Base-by-base conservation (phyloP, 352 stramenopile species). In the Phytophthora melonis region DNA sequence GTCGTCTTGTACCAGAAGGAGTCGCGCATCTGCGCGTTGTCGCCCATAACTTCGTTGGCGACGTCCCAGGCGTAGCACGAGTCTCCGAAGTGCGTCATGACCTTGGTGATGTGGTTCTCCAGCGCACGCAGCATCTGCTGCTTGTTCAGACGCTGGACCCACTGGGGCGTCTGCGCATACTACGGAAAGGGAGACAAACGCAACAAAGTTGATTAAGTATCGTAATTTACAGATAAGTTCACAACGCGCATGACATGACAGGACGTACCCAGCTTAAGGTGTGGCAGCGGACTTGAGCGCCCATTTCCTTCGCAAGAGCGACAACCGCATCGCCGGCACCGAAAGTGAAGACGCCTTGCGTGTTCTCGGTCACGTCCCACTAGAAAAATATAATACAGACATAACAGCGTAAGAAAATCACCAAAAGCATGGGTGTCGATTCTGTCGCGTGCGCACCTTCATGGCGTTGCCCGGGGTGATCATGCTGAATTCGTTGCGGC, bases 1-100 rank as follows among this genome's bases (percentile, higher is more conserved):
- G 74, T 81, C 47, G 64, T 73, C 14, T 47, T 76, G 70, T 81
- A 81, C 74, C 74, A 81, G 58, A 78, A 81, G 3, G 74, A 76
- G 1, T 65, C 53, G 27, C 74, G 74, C 27, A 70, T 68, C 27
- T 66, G 52, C 1, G 56, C 74, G 62, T 81, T 58, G 57, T 81
- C 70, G 23, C 61, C 74, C 71, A 78, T 78, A 23, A 78, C 71
- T 27, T 81, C 74, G 41, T 81, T 81, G 18, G 72, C 74, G n/a
- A 81, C 74, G 16, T 81, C 74, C 70, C 70, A 78, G 1, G 74
- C 74, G 19, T 78, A 81, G 19, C 74, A 81, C 4, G 65, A 58
- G 32, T 81, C 74, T 1, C 74, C 74, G 9, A 76, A 81, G 57
- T 81, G 65, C 0, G 70, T 78, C 66, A 78, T 78, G 2, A 74